A percentile compares a stretch with the other conserved stretches of the same genome.
phyloP scores from a whole-genome alignment of 768 basidiomycete species.

The Panaeolus cyanescens region DNA sequence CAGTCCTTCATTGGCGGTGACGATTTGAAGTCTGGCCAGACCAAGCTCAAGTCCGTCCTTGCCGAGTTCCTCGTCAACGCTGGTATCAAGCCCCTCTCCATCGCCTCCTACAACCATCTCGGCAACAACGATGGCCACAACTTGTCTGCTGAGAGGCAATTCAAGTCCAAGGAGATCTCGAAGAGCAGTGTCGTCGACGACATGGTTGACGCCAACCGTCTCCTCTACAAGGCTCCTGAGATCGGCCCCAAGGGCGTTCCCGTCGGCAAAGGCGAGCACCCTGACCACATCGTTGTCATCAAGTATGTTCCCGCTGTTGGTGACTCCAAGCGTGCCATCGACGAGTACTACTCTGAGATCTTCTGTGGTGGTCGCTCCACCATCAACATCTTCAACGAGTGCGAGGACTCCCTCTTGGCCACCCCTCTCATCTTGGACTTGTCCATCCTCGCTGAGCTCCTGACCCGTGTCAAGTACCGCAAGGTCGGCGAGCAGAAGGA shows the following conservation, averaged over 20 bases:
- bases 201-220: constrained; percentile 90
- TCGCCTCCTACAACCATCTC: constrained; percentile 98
- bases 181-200: constrained; percentile 98
- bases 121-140: constrained; percentile 98
- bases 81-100: constrained; percentile 96
- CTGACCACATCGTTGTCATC: constrained; percentile 96
- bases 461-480: constrained; percentile 92
- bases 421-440: constrained; percentile 96
- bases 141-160: constrained; percentile 87
- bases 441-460: constrained; percentile 88
- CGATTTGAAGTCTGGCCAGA: constrained; percentile 97
- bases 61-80: constrained; percentile 99
- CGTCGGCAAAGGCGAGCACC: constrained; percentile 89
- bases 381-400: constrained; percentile 98
- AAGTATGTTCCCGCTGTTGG: constrained; percentile 97
- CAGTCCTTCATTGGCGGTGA: constrained; percentile 96
- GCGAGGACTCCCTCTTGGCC: constrained; percentile 96
- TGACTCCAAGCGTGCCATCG: constrained; percentile 98
- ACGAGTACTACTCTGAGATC: constrained; percentile 98
- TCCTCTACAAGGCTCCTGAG: constrained; percentile 85
- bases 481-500: constrained; percentile 51
- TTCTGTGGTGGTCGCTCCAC: constrained; percentile 93
- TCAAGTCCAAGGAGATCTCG: constrained; percentile 98
- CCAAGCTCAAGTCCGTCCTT: constrained; percentile 94
- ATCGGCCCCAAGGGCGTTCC: constrained; percentile 48